Base-by-base conservation (phyloP, 176 grass and related monocot species). In the Poa annua region DNA sequence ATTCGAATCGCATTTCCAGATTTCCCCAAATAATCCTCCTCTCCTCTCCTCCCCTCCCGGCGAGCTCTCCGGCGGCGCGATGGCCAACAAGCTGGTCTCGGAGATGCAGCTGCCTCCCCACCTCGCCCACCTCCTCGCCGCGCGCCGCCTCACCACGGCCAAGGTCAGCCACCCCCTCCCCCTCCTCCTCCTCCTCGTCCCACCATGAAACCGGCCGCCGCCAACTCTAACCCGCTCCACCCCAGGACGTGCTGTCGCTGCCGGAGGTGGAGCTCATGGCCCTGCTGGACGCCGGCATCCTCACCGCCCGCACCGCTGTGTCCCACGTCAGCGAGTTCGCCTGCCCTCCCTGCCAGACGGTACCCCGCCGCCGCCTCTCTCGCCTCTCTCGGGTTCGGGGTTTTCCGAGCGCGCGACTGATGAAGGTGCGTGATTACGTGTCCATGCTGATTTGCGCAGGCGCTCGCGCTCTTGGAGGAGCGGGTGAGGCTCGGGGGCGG, bases 261-360 rank as follows among this genome's bases (percentile, higher is more conserved):
- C 93, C 96, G n/a, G 93, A 98, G 83, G 65, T 93, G 82, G 93
- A 95, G 67, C 92, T 98, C 14, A 87, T 98, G 82, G 26, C 80
- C 35, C 80, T 95, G 48, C 88, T 98, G 38, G 96, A 92, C 70
- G 55, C 89, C 50, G 85, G 80, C 56, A 81, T 89, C 77, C 82
- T 57, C 25, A 84, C 85, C 0, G 81, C 90, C 57, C 88, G 87
- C 81, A 62, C 85, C 3, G 92, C 96, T 36, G 51, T 98, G 16
- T 47, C 62, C 54, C 85, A 67, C 73, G 90, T 93, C 82, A 98
- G 96, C 77, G 92, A 95, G 87, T 80, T 81, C 84, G 82, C 89
- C 32, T 95, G 88, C 73, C 96, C 96, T 36, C 91, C 96, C 7
- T 98, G 74, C 70, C 92, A 93, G 82, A 98, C 96, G 68, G 96